Evolutionary conservation across 2,329 filamentous ascomycete species (phyloP).

Genomic region (Colletotrichum eleusines): DNA sequence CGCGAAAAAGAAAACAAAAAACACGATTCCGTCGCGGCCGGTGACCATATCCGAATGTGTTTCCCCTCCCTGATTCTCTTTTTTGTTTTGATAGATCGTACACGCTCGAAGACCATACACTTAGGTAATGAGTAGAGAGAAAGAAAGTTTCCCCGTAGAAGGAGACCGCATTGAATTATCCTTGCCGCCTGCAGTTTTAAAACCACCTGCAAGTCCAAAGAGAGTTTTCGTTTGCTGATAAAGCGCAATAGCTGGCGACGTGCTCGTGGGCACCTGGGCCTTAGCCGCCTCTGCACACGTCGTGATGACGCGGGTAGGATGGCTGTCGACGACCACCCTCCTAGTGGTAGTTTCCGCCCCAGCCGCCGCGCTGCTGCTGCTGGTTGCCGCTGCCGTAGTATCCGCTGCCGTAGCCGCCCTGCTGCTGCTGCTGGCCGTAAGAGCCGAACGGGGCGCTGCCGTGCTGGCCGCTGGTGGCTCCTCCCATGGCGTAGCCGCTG

Average conservation of each 20-base stretch:
- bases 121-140: conserved; percentile 42
- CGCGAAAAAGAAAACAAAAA: conserved; percentile 43
- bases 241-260: conserved; percentile 25
- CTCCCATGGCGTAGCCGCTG: conserved; percentile 67
- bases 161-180: conserved; percentile 41
- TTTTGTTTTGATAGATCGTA: conserved; percentile 43
- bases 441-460: conserved; percentile 65
- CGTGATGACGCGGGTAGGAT: conserved; percentile 18
- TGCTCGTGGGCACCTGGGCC: conserved; percentile 21
- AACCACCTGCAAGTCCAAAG: conserved; percentile 38
- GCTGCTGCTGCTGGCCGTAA: conserved; percentile 57
- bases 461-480: conserved; percentile 64
- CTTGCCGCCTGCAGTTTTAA: conserved; percentile 36
- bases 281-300: conserved; percentile 4
- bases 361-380: conserved; percentile 63
- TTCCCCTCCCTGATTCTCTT: conserved; percentile 42
- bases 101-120: conserved; percentile 44
- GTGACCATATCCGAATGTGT: conserved; percentile 43
- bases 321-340: conserved; percentile 48
- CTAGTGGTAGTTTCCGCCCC: conserved; percentile 71
- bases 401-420: conserved; percentile 59
- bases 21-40: conserved; percentile 42
- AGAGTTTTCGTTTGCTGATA: conserved; percentile 42
- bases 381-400: conserved; percentile 59
- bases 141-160: conserved; percentile 39